Evolutionary conservation across 2,329 filamentous ascomycete species (phyloP).

Genomic region (Aspergillus sp.): DNA sequence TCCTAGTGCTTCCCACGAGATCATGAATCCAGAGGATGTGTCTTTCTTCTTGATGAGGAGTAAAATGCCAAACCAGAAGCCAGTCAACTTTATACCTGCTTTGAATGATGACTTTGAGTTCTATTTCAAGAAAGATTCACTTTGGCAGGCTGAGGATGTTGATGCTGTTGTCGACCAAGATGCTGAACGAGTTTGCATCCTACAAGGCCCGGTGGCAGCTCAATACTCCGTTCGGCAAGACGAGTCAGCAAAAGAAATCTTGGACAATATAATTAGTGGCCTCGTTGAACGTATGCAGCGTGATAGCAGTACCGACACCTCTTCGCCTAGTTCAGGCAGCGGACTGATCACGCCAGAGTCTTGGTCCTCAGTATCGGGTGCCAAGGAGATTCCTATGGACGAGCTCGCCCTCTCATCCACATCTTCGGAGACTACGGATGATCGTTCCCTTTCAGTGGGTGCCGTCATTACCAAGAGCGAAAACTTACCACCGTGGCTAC

Average conservation of each 20-base stretch:
- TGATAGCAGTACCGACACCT: slow-evolving; percentile 66
- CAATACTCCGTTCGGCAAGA: slow-evolving; percentile 83
- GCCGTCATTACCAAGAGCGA: neutral
- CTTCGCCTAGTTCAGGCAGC: slow-evolving; percentile 42
- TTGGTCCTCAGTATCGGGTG: slow-evolving; percentile 62
- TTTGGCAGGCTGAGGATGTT: slow-evolving; percentile 96
- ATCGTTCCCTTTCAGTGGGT: slow-evolving; percentile 1
- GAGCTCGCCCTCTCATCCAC: slow-evolving; percentile 12
- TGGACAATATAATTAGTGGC: slow-evolving; percentile 80
- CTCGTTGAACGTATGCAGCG: slow-evolving; percentile 77
- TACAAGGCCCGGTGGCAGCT: slow-evolving; percentile 88
- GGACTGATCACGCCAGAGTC: slow-evolving; percentile 53
- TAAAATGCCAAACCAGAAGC: slow-evolving; percentile 85
- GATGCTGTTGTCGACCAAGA: slow-evolving; percentile 92
- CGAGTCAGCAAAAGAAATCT: slow-evolving; percentile 88
- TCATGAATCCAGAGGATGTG: slow-evolving; percentile 94
- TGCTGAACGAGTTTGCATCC: slow-evolving; percentile 87
- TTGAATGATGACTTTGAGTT: slow-evolving; percentile 95
- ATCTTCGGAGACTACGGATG: slow-evolving; percentile 12
- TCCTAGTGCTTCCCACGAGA: slow-evolving; percentile 77
- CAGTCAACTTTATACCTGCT: slow-evolving; percentile 86
- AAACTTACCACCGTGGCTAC: slow-evolving; percentile 14
- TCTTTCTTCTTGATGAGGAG: slow-evolving; percentile 91
- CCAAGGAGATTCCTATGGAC: slow-evolving; percentile 11
- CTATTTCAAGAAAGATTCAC: slow-evolving; percentile 98